A percentile compares a stretch with the other conserved stretches of the same genome.
Evolutionary conservation across 345 rosid genomes (phyloP).

Genomic region (Viola odorata): DNA sequence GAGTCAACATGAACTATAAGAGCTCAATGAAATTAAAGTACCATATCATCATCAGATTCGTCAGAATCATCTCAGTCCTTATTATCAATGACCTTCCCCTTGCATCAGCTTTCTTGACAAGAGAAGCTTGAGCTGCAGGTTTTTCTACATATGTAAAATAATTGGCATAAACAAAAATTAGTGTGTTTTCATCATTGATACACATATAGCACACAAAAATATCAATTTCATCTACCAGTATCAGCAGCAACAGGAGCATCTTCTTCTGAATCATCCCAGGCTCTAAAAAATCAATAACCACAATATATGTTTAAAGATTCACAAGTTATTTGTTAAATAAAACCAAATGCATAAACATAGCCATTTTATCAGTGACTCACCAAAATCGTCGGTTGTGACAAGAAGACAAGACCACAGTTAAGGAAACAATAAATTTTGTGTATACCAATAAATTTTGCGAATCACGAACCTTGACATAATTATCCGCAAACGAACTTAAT

Average conservation of each 20-base stretch:
- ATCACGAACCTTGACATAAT: no score
- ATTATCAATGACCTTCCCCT: no score
- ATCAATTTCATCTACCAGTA: slow-evolving; percentile 20
- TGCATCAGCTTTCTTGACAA: slow-evolving; percentile 6
- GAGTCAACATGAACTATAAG: no score
- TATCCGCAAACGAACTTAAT: no score
- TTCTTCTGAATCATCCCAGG: slow-evolving; percentile 6
- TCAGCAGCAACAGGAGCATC: slow-evolving; percentile 15
- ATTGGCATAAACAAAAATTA: no score
- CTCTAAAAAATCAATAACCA: neutral
- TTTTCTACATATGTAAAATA: neutral
- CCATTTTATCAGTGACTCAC: slow-evolving; percentile 11
- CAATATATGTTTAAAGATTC: neutral
- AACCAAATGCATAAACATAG: neutral
- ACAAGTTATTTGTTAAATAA: no score
- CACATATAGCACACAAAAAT: neutral
- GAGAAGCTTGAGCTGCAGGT: no score
- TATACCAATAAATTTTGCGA: no score
- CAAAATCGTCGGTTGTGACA: slow-evolving; percentile 5
- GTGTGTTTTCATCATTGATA: no score
- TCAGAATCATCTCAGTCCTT: no score
- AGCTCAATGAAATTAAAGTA: no score
- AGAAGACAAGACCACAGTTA: slow-evolving; percentile 19
- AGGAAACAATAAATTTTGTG: slow-evolving; percentile 22
- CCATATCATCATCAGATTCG: no score